A percentile compares a stretch with the other conserved stretches of the same genome.
phyloP scores from a whole-genome alignment of 169 alveolate species.

The Plasmodium adleri region DNA sequence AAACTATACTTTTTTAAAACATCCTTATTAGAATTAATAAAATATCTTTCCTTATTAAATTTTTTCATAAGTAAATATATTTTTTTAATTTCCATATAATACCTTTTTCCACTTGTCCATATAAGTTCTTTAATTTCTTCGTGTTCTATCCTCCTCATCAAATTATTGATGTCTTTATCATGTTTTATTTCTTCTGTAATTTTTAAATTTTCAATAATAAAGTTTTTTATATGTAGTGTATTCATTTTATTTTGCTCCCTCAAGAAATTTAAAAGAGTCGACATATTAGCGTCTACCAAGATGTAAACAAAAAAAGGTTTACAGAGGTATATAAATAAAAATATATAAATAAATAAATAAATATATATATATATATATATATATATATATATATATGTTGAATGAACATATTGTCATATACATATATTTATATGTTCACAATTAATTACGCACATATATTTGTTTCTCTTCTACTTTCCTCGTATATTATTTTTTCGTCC shows the following conservation, averaged over 20 bases:
- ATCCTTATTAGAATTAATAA: too few relatives aligned
- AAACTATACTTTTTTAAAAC: too few relatives aligned
- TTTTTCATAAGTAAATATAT: slow-evolving; percentile 7
- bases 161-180: slow-evolving; percentile 2
- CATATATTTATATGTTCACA: too few relatives aligned
- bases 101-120: slow-evolving; percentile 5
- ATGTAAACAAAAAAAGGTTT: background rate
- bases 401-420: too few relatives aligned
- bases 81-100: background rate
- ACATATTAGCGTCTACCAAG: background rate
- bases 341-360: background rate
- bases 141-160: slow-evolving; percentile 36
- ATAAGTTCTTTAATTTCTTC: slow-evolving; percentile 44
- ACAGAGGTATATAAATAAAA: background rate
- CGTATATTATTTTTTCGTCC: too few relatives aligned
- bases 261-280: background rate
- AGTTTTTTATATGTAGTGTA: background rate
- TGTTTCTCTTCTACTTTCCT: too few relatives aligned
- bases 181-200: slow-evolving; percentile 20
- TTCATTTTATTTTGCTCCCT: background rate
- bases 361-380: background rate
- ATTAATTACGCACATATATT: too few relatives aligned
- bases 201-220: slow-evolving; percentile 11
- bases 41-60: background rate
- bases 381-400: too few relatives aligned